Base-by-base conservation (phyloP, 371 early-diverging fungal species). In the Syncephalastrum monosporum region DNA sequence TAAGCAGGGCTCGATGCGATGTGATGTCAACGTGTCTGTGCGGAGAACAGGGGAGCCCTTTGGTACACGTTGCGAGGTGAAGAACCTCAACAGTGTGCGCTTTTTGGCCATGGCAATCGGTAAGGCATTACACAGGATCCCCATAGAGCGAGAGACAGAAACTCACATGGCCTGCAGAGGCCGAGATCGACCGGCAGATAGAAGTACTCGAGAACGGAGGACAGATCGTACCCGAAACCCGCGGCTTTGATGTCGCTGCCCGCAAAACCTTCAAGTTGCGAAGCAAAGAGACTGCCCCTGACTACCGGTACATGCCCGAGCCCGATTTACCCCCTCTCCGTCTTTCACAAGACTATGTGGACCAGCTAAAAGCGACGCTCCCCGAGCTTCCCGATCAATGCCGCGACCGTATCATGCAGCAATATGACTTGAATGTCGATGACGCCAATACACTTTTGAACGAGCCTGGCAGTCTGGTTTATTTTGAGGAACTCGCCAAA, bases 231-330 rank as follows among this genome's bases (percentile, higher is more conserved):
- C 87, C 84, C 49, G 95, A 93, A 60, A 96, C 97, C 0, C 75
- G 93, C 8, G 89, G 92, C 12, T 92, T 82, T 60, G 90, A 95
- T 64, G 84, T 81, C 1, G 67, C 67, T 4, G 68, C 69, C 5
- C 78, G 79, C 19, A 65, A 65, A 29, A 95, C 96, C 3, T 88
- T 81, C 54, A 71, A 70, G 50, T 62, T 90, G 10, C 69, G 96
- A 52, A 77, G 83, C 46, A 96, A 96, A 65, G 95, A 96, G 61
- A 78, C 84, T 6, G 84, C 89, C 0, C 85, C 83, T 0, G 96
- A 96, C 67, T 95, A 96, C 66, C 79, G 94, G 50, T 96, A 90
- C 65, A 92, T 95, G 88, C 91, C 93, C n/a, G 96, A 96, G 53
- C 87, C 95, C 1, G 94, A 96, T 57, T 63, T 96, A 14, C 94